Evolutionary conservation across 2,329 filamentous ascomycete species (phyloP).

Genomic region (Fusarium burgessii): DNA sequence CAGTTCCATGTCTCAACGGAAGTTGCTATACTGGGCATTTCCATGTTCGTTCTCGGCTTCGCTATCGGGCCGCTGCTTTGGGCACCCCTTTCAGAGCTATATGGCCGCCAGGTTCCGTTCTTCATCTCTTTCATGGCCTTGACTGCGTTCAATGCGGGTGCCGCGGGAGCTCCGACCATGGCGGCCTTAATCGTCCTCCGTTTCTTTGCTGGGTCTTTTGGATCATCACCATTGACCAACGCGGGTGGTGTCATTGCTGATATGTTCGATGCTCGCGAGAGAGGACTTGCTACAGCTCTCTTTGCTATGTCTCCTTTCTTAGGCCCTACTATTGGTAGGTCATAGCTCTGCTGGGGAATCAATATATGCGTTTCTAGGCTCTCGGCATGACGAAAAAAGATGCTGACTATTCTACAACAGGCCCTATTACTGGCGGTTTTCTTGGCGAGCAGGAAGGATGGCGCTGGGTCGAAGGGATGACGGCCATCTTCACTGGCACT

Average conservation of each 20-base stretch:
- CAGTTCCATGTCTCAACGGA: conserved; percentile 66
- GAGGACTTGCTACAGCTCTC: conserved; percentile 68
- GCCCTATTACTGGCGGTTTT: conserved; percentile 73
- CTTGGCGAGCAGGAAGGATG: conserved; percentile 69
- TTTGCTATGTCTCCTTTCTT: conserved; percentile 74
- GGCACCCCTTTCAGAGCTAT: conserved; percentile 75
- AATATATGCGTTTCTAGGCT: not conserved
- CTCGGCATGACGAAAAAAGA: not conserved
- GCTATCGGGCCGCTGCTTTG: conserved; percentile 72
- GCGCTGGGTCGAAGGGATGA: conserved; percentile 74
- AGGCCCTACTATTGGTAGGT: conserved; percentile 65
- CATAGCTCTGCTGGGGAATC: no score
- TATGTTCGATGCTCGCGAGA: conserved; percentile 66
- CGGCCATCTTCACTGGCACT: conserved; percentile 70
- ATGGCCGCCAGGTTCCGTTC: conserved; percentile 70
- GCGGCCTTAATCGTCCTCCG: conserved; percentile 72
- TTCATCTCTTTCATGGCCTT: conserved; percentile 68
- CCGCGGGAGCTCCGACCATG: conserved; percentile 68
- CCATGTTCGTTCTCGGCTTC: conserved; percentile 73
- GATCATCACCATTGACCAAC: conserved; percentile 72
- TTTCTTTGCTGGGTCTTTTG: conserved; percentile 75
- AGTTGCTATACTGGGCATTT: conserved; percentile 71
- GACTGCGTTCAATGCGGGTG: conserved; percentile 71
- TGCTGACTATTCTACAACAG: conserved; percentile 31
- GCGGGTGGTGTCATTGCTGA: conserved; percentile 73